phyloP scores from a whole-genome alignment of 352 stramenopile species.

The Globisporangium rhizosaccharum region DNA sequence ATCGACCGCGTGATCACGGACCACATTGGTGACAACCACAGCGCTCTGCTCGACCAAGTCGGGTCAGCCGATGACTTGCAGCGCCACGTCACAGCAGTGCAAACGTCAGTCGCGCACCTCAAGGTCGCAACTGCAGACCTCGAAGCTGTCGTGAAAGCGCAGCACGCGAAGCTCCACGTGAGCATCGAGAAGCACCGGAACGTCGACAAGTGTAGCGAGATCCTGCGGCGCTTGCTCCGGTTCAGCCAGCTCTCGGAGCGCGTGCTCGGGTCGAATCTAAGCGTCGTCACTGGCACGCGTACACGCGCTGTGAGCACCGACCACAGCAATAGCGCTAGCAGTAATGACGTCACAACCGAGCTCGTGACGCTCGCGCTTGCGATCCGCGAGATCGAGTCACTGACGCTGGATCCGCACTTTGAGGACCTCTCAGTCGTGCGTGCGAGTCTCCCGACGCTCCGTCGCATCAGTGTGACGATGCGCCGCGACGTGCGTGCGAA shows the following conservation, averaged over 20 bases:
- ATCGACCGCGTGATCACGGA: constrained; percentile 79
- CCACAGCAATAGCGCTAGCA: constrained; percentile 3
- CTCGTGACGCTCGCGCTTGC: constrained; percentile 57
- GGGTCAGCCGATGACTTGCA: constrained; percentile 77
- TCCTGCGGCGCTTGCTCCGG: constrained; percentile 65
- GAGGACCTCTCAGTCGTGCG: constrained; percentile 63
- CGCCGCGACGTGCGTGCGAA: constrained; percentile 48
- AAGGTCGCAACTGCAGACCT: constrained; percentile 60
- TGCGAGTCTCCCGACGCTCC: constrained; percentile 39
- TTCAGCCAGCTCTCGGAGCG: constrained; percentile 72
- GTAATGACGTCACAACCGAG: constrained; percentile 22
- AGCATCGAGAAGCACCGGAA: constrained; percentile 76
- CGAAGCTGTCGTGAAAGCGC: constrained; percentile 42
- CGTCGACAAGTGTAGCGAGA: constrained; percentile 65
- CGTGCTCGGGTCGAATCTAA: constrained; percentile 35
- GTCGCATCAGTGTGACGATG: constrained; percentile 38
- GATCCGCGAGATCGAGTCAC: constrained; percentile 65
- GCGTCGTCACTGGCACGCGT: constrained; percentile 14
- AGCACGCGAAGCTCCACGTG: constrained; percentile 50
- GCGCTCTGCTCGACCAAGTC: constrained; percentile 59
- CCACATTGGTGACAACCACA: constrained; percentile 74
- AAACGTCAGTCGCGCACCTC: constrained; percentile 57
- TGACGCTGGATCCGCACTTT: constrained; percentile 50
- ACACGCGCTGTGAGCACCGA: constrained; percentile 8
- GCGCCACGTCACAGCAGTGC: constrained; percentile 42